A percentile compares a stretch with the other conserved stretches of the same genome.
phyloP scores from a whole-genome alignment of 2,329 filamentous ascomycete genomes.

The Onygenales sp. region DNA sequence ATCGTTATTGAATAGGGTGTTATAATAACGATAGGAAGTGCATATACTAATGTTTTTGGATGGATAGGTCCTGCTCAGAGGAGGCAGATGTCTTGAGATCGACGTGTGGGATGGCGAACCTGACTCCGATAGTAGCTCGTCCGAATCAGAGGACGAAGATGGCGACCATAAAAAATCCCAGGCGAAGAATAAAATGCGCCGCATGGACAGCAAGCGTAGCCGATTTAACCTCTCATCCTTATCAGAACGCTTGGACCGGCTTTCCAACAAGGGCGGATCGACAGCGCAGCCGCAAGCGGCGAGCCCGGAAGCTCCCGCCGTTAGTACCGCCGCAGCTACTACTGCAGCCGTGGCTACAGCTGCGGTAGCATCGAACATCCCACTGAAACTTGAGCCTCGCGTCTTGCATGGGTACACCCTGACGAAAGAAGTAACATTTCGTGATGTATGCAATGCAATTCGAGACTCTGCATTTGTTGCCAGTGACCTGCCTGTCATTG shows the following conservation, averaged over 20 bases:
- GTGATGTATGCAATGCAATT: constrained; percentile 75
- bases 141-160: constrained; percentile 13
- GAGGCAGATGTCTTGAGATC: constrained; percentile 86
- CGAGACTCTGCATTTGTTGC: constrained; percentile 66
- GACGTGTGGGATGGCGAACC: constrained; percentile 80
- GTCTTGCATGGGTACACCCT: constrained; percentile 82
- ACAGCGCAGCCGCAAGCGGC: neutral
- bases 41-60: neutral
- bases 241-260: constrained; percentile 10
- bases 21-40: neutral
- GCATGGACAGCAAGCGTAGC: constrained; percentile 14
- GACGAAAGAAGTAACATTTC: constrained; percentile 76
- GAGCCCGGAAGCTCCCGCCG: neutral
- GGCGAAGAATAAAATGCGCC: constrained; percentile 16
- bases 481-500: constrained; percentile 72
- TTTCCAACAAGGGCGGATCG: neutral
- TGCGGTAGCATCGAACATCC: neutral
- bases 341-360: constrained; percentile 12
- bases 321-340: constrained; percentile 18
- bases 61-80: constrained; percentile 58
- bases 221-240: constrained; percentile 11
- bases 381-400: constrained; percentile 52
- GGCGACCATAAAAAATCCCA: neutral
- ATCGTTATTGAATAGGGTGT: too few relatives aligned
- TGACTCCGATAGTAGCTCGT: constrained; percentile 25